Conservation (phyloP, 805 yeast genomes). For the Cyberlindnera galapagoensis region DNA sequence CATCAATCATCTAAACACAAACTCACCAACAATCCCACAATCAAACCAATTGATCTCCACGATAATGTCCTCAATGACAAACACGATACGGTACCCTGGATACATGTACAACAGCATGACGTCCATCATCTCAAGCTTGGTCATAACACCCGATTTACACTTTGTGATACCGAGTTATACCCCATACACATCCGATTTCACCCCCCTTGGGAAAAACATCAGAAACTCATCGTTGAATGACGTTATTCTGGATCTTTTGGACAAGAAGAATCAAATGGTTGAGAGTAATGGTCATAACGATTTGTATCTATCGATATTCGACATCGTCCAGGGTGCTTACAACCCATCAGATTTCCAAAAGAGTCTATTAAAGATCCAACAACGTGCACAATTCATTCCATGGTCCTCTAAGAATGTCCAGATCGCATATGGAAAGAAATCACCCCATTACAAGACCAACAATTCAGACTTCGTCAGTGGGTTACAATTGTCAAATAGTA, state of each 20-base stretch:
- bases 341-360: constrained; percentile 70
- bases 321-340: constrained; percentile 55
- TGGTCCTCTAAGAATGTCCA: constrained; percentile 81
- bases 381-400: constrained; percentile 70
- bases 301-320: constrained; percentile 61
- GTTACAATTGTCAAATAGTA: constrained; percentile 74
- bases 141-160: constrained; percentile 83
- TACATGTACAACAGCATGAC: constrained; percentile 84
- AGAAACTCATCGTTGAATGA: constrained; percentile 78
- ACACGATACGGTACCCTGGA: constrained; percentile 86
- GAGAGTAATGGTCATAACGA: constrained; percentile 36
- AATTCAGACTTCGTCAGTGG: constrained; percentile 58
- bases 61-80: constrained; percentile 77
- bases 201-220: constrained; percentile 50
- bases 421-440: constrained; percentile 66
- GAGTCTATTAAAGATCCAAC: constrained; percentile 57
- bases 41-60: constrained; percentile 83
- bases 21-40: constrained; percentile 63
- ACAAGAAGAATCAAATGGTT: constrained; percentile 73
- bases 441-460: constrained; percentile 41
- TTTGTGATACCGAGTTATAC: constrained; percentile 68
- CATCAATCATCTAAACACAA: constrained; percentile 47
- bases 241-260: constrained; percentile 73
- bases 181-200: constrained; percentile 69
- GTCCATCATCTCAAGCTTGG: constrained; percentile 70